These are phyloP conservation scores for Casuarina cunninghamiana DNA, from an alignment of 306 rosid species.

Conservation along the genomic window DNA sequence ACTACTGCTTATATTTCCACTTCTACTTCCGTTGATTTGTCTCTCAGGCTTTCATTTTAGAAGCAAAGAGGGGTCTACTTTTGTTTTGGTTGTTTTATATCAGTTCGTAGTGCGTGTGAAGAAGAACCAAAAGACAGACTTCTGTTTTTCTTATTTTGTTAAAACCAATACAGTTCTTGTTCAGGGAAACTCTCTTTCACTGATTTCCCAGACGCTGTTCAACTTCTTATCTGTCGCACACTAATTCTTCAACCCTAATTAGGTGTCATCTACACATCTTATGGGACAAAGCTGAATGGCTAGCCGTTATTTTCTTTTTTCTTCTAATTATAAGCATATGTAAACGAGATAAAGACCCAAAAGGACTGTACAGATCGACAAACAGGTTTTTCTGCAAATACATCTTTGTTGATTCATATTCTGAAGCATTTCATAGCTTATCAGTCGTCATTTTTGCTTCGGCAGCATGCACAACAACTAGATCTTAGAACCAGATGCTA, in stretches of 20 bases:
- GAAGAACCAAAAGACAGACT: slow-evolving; percentile 26
- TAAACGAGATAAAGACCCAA: neutral
- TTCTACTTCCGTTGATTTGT: slow-evolving; percentile 67
- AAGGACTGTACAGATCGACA: neutral
- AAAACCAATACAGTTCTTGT: slow-evolving; percentile 16
- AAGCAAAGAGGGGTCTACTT: slow-evolving; percentile 16
- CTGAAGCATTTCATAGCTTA: too few relatives aligned
- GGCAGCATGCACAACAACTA: too few relatives aligned
- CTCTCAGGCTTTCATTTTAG: slow-evolving; percentile 76
- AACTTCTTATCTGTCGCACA: neutral
- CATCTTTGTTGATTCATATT: too few relatives aligned
- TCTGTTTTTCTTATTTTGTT: slow-evolving; percentile 39
- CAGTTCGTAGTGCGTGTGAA: slow-evolving; percentile 19
- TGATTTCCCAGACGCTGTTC: neutral
- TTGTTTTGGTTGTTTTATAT: slow-evolving; percentile 4
- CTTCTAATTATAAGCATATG: neutral
- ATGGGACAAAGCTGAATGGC: neutral
- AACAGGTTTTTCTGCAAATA: too few relatives aligned
- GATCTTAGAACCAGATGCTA: too few relatives aligned
- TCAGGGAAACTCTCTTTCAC: slow-evolving; percentile 17
- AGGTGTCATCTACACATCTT: neutral
- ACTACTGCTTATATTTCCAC: slow-evolving; percentile 33
- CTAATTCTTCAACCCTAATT: neutral
- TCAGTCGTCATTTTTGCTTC: too few relatives aligned
- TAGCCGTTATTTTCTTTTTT: neutral